These are phyloP conservation scores for Cystobasidiaceae sp. DNA, from an alignment of 1,284 basidiomycete genomes.

Conservation along the genomic window DNA sequence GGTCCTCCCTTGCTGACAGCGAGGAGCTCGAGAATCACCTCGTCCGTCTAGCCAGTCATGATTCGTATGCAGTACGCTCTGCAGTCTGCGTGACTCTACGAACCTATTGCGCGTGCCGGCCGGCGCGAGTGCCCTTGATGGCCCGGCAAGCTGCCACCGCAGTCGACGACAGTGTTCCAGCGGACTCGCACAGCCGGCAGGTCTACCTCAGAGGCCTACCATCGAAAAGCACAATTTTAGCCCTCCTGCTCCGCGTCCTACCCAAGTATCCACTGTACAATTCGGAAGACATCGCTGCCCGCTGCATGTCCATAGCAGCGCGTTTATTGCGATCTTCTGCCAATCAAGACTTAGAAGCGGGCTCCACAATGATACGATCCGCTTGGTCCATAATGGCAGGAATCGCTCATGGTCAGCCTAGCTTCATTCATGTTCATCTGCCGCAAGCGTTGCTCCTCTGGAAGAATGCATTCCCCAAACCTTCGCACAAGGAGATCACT, in stretches of 20 bases:
- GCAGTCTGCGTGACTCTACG: too few species aligned
- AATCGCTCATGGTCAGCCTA: conserved; percentile 85
- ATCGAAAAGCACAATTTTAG: conserved; percentile 81
- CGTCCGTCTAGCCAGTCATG: too few species aligned
- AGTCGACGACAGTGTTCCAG: too few species aligned
- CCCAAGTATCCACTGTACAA: conserved; percentile 86
- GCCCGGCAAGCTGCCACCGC: too few species aligned
- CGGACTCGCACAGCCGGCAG: too few species aligned
- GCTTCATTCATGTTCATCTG: conserved; percentile 86
- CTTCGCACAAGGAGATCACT: conserved; percentile 74
- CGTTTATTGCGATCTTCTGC: conserved; percentile 79
- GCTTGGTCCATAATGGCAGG: conserved; percentile 91
- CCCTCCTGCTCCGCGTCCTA: conserved; percentile 78
- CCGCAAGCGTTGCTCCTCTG: conserved; percentile 89
- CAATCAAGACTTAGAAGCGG: conserved; percentile 79
- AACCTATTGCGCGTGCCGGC: too few species aligned
- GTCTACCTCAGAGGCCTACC: too few species aligned
- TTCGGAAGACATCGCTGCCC: conserved; percentile 85
- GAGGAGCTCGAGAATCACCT: too few species aligned
- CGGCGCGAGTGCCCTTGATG: too few species aligned
- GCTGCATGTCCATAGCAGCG: conserved; percentile 84
- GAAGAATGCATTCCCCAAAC: conserved; percentile 94
- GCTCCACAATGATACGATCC: conserved; percentile 80
- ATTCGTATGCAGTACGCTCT: too few species aligned
- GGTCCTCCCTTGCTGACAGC: too few species aligned